These are phyloP conservation scores for Neonectria magnoliae DNA, from an alignment of 2,329 filamentous ascomycete genomes.

Conservation along the genomic window DNA sequence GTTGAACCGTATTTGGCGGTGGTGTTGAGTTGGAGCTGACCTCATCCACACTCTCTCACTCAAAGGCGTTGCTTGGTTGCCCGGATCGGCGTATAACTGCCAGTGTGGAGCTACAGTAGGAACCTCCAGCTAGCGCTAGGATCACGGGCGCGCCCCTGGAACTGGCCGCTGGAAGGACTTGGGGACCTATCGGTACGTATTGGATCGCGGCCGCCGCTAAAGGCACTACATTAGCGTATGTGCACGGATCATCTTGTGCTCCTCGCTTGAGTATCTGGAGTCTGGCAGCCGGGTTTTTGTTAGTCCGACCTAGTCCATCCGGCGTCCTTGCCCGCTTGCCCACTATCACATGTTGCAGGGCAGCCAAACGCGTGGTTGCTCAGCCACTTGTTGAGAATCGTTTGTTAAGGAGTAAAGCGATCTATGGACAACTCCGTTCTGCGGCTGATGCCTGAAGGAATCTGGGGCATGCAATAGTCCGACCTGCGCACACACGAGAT, in stretches of 20 bases:
- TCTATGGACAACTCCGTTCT: neutral
- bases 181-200: neutral
- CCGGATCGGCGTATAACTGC: constrained; percentile 15
- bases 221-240: neutral
- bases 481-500: neutral
- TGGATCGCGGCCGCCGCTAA: neutral
- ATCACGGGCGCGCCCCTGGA: constrained; percentile 25
- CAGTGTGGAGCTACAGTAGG: constrained; percentile 6
- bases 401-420: neutral
- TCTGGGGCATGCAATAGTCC: neutral
- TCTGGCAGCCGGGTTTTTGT: constrained; percentile 6
- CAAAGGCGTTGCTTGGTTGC: constrained; percentile 3
- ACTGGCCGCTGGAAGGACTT: neutral
- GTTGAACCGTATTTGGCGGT: constrained; percentile 34
- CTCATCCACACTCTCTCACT: constrained; percentile 29
- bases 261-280: neutral
- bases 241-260: constrained; percentile 11
- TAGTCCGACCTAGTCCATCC: constrained; percentile 17
- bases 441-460: neutral
- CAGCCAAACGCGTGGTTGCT: constrained; percentile 20
- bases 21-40: constrained; percentile 40
- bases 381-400: constrained; percentile 18
- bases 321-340: constrained; percentile 9
- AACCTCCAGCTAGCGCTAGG: constrained; percentile 27
- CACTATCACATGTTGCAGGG: constrained; percentile 24